Evolutionary conservation across 345 rosid species (phyloP), one percentile per base, ranked within the genome.

Genomic region (Citrus inodora): DNA sequence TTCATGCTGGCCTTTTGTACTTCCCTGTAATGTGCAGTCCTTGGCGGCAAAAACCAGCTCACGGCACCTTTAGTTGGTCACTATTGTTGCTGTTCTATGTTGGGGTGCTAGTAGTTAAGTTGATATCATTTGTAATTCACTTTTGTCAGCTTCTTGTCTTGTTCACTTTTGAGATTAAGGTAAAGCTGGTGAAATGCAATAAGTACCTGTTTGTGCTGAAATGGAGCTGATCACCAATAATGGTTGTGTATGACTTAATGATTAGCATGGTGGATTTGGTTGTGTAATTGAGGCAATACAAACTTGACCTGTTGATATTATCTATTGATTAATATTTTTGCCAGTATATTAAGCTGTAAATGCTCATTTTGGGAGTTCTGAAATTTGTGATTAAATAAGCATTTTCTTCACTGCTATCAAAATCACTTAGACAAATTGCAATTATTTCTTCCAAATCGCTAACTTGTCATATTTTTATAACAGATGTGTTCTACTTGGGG

Each of bases 401-500:
- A 55, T 55, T 16, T 19, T 27, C 74, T 71, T 13, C 17, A 3
- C 19, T 30, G 32, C 37, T 64, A 21, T 6, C 68, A 24, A 28
- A 46, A 48, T 40, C 64, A 21, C 75, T 24, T 42, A 35, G 46
- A 9, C 11, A 13, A 21, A 30, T 16, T 56, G 17, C 17, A 37
- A n/a, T 16, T 62, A 6, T n/a, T 25, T 27, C 19, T 48, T 28
- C 69, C 59, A 53, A 17, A 68, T 76, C 30, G 42, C 59, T 76
- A 46, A 75, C 64, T 69, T 81, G 48, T 78, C 48, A n/a, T 27
- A 28, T 71, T 63, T 68, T 77, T 70, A 56, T 7, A 85, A 80
- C 95, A 93, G 98, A 78, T 96, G 97, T 78, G 90, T 96, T 73
- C 88, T 96, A 65, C 95, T 92, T 14, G 97, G 98, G 21, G 92